Evolutionary conservation across 139 green algal genomes (phyloP).

Genomic region (Trebouxia sp.): DNA sequence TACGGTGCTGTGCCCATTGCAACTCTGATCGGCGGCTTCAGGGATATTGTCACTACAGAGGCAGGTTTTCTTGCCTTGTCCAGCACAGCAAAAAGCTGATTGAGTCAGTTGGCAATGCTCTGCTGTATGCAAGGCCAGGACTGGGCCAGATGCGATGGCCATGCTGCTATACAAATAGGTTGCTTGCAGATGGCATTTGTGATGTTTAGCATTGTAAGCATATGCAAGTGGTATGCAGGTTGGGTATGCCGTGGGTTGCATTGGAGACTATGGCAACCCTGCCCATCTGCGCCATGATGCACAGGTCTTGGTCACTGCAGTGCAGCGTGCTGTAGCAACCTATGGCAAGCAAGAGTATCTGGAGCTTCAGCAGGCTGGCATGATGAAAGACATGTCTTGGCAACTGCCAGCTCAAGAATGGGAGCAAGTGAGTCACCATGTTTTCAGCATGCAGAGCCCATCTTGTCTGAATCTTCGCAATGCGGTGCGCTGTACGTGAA

Average conservation of each 20-base stretch:
- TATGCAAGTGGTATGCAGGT: slow-evolving; percentile 52
- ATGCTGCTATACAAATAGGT: neutral
- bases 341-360: neutral
- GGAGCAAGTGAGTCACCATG: neutral
- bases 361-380: neutral
- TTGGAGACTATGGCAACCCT: neutral
- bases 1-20: slow-evolving; percentile 83
- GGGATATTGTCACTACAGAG: slow-evolving; percentile 59
- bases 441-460: too few species aligned
- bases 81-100: too few species aligned
- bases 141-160: neutral
- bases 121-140: neutral
- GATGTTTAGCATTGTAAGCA: neutral
- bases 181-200: neutral
- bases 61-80: too few species aligned
- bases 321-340: neutral
- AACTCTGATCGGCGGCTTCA: slow-evolving; percentile 67
- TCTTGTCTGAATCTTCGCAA: too few species aligned
- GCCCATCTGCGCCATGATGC: slow-evolving; percentile 1
- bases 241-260: neutral
- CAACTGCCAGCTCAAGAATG: neutral
- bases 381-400: slow-evolving; percentile 17
- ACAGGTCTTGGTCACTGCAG: neutral
- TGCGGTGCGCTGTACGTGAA: too few species aligned
- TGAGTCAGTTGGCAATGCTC: neutral